Evolutionary conservation across 768 basidiomycete species (phyloP).

Genomic region (Trichaptum fuscoviolaceum): DNA sequence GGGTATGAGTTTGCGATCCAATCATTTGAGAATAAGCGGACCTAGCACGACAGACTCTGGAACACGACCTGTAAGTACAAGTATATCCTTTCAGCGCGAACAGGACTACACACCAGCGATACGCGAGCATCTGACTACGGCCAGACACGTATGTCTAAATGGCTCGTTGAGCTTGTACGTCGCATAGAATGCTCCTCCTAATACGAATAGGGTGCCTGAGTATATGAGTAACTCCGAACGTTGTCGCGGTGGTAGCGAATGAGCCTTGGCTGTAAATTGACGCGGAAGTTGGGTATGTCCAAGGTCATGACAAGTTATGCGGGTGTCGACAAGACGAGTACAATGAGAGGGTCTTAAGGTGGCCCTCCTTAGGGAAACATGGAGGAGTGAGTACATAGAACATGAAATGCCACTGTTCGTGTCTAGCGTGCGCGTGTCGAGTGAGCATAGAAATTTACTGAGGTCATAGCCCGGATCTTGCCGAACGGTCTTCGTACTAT

Average conservation of each 20-base stretch:
- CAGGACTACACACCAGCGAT: slow-evolving; percentile 53
- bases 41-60: slow-evolving; percentile 22
- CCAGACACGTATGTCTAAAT: slow-evolving; percentile 70
- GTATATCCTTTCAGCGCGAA: slow-evolving; percentile 11
- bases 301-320: neutral
- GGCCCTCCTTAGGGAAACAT: neutral
- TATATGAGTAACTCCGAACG: slow-evolving; percentile 16
- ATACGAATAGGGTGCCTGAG: slow-evolving; percentile 19
- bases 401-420: neutral
- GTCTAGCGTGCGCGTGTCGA: neutral
- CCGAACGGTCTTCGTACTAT: neutral
- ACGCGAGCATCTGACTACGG: slow-evolving; percentile 71
- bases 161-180: slow-evolving; percentile 69
- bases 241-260: neutral
- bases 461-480: neutral
- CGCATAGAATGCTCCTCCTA: slow-evolving; percentile 29
- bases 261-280: neutral
- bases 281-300: neutral
- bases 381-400: neutral
- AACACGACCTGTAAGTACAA: slow-evolving; percentile 4
- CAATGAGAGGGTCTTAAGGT: neutral
- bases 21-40: slow-evolving; percentile 9
- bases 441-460: slow-evolving; percentile 1
- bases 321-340: neutral
- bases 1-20: slow-evolving; percentile 46